Evolutionary conservation across 2,329 filamentous ascomycete species (phyloP).

Genomic region (Pseudogymnoascus sp.): DNA sequence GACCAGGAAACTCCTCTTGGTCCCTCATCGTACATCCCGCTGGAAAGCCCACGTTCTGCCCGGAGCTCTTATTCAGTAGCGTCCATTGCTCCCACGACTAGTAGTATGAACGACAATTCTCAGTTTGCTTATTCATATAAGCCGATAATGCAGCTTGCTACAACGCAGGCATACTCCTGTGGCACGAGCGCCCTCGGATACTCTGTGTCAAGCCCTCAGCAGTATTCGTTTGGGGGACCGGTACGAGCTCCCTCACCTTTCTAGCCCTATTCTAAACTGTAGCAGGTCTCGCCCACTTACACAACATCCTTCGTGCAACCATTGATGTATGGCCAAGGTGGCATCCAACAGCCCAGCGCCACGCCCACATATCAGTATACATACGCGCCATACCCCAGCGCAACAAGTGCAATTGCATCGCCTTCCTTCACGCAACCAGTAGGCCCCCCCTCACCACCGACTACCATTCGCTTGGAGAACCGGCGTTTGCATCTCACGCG

Average conservation of each 20-base stretch:
- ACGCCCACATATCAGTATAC: conserved; percentile 4
- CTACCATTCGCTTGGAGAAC: background rate
- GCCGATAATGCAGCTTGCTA: conserved; percentile 4
- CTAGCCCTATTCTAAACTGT: background rate
- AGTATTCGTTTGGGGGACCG: background rate
- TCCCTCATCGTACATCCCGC: background rate
- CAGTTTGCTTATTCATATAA: conserved; percentile 2
- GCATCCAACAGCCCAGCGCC: background rate
- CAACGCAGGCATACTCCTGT: background rate
- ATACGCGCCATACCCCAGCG: background rate
- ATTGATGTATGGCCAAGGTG: conserved; percentile 3
- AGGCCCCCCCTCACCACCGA: background rate
- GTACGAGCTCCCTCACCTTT: background rate
- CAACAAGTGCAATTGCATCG: background rate
- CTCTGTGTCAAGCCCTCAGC: background rate
- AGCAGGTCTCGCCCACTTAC: conserved; percentile 4
- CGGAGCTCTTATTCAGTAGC: background rate
- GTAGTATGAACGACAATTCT: conserved; percentile 2
- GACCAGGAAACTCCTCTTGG: background rate
- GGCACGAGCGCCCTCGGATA: background rate
- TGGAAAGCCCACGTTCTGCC: background rate
- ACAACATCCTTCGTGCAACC: background rate
- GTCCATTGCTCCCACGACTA: background rate
- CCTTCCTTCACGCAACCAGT: background rate
- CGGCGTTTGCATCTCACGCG: conserved; percentile 1